Conservation (phyloP, 2,329 filamentous ascomycete species). For the Scopulariopsis brevicaulis region DNA sequence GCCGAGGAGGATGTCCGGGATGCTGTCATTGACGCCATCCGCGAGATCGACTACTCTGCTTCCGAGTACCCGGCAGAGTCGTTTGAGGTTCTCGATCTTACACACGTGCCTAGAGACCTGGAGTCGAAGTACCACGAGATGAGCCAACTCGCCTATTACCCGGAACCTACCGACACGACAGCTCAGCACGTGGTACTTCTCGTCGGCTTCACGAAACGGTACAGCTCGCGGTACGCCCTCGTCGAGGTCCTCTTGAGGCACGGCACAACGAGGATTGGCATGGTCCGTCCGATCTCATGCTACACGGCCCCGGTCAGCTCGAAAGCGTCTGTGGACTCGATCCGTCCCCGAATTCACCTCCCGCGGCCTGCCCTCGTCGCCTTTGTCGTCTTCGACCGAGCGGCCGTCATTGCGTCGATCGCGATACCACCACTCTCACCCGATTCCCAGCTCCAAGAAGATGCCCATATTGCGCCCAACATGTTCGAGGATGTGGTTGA, state of each 20-base stretch:
- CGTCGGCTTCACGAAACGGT: slow-evolving; percentile 40
- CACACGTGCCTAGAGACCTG: slow-evolving; percentile 47
- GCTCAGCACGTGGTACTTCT: slow-evolving; percentile 51
- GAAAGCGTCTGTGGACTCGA: slow-evolving; percentile 18
- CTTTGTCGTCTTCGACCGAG: slow-evolving; percentile 69
- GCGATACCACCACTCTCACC: slow-evolving; percentile 56
- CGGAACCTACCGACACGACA: slow-evolving; percentile 35
- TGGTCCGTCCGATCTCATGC: slow-evolving; percentile 56
- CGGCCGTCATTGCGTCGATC: slow-evolving; percentile 68
- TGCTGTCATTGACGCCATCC: slow-evolving; percentile 50
- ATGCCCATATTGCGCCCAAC: slow-evolving; percentile 49
- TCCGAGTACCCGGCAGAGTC: slow-evolving; percentile 41
- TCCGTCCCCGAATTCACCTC: slow-evolving; percentile 58
- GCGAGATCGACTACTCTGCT: slow-evolving; percentile 36
- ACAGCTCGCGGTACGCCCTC: slow-evolving; percentile 55
- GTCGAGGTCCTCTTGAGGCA: slow-evolving; percentile 57
- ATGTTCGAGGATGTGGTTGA: slow-evolving; percentile 82
- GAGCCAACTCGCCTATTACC: slow-evolving; percentile 37
- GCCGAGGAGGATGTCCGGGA: slow-evolving; percentile 61
- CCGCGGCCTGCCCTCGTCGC: slow-evolving; percentile 71
- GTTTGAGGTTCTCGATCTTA: slow-evolving; percentile 71
- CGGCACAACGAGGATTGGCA: slow-evolving; percentile 43
- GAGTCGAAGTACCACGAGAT: slow-evolving; percentile 37
- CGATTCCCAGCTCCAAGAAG: slow-evolving; percentile 62
- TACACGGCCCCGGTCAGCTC: slow-evolving; percentile 42